A percentile compares a stretch with the other conserved stretches of the same genome.
These are phyloP conservation scores for Didymellaceae sp. DNA, from an alignment of 2,329 filamentous ascomycete genomes.

Conservation along the genomic window DNA sequence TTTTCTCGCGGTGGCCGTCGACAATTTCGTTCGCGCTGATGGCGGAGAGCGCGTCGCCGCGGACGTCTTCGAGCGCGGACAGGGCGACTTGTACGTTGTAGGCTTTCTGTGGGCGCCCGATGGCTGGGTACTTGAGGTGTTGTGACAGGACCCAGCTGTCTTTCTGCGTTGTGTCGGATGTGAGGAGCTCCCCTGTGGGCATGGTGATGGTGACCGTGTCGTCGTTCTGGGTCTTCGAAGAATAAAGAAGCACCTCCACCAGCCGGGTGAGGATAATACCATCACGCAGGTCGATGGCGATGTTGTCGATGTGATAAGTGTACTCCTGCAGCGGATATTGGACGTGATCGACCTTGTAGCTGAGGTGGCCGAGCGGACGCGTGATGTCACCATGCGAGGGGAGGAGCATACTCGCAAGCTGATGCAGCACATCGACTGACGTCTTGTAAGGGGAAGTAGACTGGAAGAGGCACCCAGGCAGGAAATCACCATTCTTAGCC, in stretches of 20 bases:
- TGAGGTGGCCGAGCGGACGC: slow-evolving; percentile 62
- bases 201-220: slow-evolving; percentile 55
- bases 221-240: slow-evolving; percentile 45
- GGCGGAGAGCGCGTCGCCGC: slow-evolving; percentile 51
- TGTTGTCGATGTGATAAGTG: slow-evolving; percentile 63
- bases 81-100: slow-evolving; percentile 67
- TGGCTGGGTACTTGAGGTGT: slow-evolving; percentile 64
- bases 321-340: slow-evolving; percentile 67
- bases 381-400: slow-evolving; percentile 65
- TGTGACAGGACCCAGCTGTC: slow-evolving; percentile 59
- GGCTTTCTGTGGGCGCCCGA: slow-evolving; percentile 62
- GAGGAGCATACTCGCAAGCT: slow-evolving; percentile 60
- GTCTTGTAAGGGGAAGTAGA: slow-evolving; percentile 61
- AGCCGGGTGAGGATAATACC: slow-evolving; percentile 66
- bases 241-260: slow-evolving; percentile 63
- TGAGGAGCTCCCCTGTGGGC: slow-evolving; percentile 54
- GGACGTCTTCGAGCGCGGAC: slow-evolving; percentile 56
- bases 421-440: slow-evolving; percentile 60
- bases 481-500: slow-evolving; percentile 50
- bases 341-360: slow-evolving; percentile 61
- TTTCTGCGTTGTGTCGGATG: slow-evolving; percentile 44
- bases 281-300: slow-evolving; percentile 68
- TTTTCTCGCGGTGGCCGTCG: slow-evolving; percentile 69
- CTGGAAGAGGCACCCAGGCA: slow-evolving; percentile 59
- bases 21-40: slow-evolving; percentile 66